Conservation (phyloP, 1,284 basidiomycete genomes). For the Microbotryum intermedium region DNA sequence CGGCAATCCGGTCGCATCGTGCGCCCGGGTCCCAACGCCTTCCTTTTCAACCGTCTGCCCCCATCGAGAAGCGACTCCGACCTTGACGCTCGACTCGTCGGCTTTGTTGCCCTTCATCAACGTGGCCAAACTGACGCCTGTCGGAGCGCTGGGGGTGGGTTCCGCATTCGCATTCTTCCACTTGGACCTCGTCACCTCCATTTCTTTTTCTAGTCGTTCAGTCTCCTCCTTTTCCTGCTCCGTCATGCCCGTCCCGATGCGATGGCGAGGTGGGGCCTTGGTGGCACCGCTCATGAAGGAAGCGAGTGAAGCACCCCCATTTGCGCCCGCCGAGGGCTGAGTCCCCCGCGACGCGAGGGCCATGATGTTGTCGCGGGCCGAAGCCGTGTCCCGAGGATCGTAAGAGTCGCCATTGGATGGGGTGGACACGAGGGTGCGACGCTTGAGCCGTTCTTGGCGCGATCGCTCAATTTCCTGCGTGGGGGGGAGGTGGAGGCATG, state of each 20-base stretch:
- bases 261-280: slow-evolving; percentile 9
- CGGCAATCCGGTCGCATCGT: too few relatives aligned
- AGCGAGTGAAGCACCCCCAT: slow-evolving; percentile 14
- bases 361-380: slow-evolving; percentile 21
- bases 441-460: neutral
- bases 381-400: slow-evolving; percentile 18
- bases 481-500: slow-evolving; percentile 1
- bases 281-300: slow-evolving; percentile 26
- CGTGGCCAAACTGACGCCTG: neutral
- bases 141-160: neutral
- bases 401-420: neutral
- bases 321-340: neutral
- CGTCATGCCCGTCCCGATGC: slow-evolving; percentile 16
- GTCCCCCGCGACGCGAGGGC: slow-evolving; percentile 8
- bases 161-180: slow-evolving; percentile 7
- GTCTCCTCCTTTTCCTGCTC: slow-evolving; percentile 21
- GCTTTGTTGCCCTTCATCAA: neutral
- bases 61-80: too few relatives aligned
- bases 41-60: too few relatives aligned
- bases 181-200: slow-evolving; percentile 13
- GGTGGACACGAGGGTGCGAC: neutral
- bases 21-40: too few relatives aligned
- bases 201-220: slow-evolving; percentile 22
- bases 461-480: neutral
- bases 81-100: neutral